Evolutionary conservation across 2,329 filamentous ascomycete species (phyloP).

Genomic region (Ophiostoma montium): DNA sequence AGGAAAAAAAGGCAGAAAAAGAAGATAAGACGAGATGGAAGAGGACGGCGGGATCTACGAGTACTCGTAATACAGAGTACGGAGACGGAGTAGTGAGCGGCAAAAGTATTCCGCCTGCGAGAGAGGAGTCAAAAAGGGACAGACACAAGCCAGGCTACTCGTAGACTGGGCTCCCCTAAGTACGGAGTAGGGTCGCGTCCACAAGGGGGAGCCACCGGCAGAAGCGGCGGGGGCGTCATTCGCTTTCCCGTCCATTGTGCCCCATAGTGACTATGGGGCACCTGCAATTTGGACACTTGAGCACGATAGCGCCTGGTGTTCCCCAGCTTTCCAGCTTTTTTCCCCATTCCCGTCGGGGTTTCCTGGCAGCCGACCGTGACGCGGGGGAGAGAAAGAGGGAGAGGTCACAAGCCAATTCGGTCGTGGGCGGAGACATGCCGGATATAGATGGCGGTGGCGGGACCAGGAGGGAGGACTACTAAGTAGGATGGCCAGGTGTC

Average conservation of each 20-base stretch:
- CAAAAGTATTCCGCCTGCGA: background rate
- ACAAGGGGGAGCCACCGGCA: slow-evolving; percentile 2
- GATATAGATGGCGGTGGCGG: too few relatives aligned
- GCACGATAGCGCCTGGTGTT: background rate
- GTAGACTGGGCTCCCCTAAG: background rate
- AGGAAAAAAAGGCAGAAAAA: background rate
- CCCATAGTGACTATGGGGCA: background rate
- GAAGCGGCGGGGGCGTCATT: slow-evolving; percentile 5
- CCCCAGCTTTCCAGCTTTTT: background rate
- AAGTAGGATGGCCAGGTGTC: too few relatives aligned
- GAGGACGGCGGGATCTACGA: background rate
- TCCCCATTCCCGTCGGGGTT: background rate
- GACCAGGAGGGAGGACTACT: too few relatives aligned
- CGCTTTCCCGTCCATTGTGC: background rate
- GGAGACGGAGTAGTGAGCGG: background rate
- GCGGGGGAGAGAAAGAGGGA: background rate
- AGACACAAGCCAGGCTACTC: slow-evolving; percentile 4
- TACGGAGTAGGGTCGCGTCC: background rate
- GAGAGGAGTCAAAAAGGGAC: background rate
- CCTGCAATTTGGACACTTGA: background rate
- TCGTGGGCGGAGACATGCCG: too few relatives aligned
- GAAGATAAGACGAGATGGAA: background rate
- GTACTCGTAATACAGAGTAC: background rate
- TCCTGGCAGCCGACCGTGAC: background rate
- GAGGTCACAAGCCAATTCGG: background rate